Evolutionary conservation across 441 rosid genomes (phyloP).

Genomic region (Metrosideros polymorpha): DNA sequence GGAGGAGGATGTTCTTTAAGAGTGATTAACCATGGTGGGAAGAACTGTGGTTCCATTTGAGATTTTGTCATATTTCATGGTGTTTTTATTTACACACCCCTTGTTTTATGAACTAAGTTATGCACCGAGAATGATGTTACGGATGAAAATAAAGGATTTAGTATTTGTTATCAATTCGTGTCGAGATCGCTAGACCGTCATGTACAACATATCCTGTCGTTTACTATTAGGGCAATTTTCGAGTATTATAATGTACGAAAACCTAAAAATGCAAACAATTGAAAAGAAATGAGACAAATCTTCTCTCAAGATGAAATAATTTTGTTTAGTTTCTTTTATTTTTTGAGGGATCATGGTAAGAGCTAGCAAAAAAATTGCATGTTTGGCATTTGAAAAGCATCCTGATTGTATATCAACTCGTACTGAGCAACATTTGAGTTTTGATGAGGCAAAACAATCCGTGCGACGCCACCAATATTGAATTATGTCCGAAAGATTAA

Average conservation of each 20-base stretch:
- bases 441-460: accelerated
- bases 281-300: not conserved
- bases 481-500: not conserved
- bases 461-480: accelerated
- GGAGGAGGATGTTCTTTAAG: not conserved
- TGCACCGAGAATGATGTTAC: not conserved
- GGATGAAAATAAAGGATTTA: not conserved
- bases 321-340: not conserved
- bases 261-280: not conserved
- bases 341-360: not conserved
- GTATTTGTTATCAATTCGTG: not conserved
- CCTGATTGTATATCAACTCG: not conserved
- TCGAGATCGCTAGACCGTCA: accelerated
- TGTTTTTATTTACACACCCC: not conserved
- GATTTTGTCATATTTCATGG: not conserved
- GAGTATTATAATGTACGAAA: not conserved
- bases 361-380: not conserved
- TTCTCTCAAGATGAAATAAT: not conserved
- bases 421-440: accelerated
- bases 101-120: not conserved
- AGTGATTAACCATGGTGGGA: not conserved
- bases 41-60: not conserved
- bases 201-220: not conserved
- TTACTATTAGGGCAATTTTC: not conserved
- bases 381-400: not conserved